Evolutionary conservation across 2,329 filamentous ascomycete genomes (phyloP).

Genomic region (Zymoseptoria crescenta): DNA sequence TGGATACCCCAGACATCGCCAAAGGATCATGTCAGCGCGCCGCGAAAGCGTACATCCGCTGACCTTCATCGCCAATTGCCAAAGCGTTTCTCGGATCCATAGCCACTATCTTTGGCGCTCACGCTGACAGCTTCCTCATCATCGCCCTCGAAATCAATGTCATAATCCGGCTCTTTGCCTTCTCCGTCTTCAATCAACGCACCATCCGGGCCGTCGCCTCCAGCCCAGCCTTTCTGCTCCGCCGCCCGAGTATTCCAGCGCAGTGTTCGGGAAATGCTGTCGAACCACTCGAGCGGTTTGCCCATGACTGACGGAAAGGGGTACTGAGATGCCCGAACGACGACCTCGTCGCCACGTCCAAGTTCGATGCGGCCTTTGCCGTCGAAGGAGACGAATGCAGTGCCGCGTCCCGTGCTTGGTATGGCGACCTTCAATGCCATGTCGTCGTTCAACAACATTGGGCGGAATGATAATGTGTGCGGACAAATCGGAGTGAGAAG

Average conservation of each 20-base stretch:
- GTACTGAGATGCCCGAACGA: constrained; percentile 90
- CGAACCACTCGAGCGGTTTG: constrained; percentile 89
- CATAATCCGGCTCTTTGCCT: constrained; percentile 45
- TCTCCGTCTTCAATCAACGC: constrained; percentile 36
- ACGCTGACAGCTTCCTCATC: constrained; percentile 34
- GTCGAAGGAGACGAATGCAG: constrained; percentile 94
- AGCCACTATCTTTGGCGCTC: constrained; percentile 26
- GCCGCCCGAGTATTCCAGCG: constrained; percentile 93
- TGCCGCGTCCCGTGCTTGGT: constrained; percentile 75
- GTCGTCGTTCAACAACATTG: constrained; percentile 94
- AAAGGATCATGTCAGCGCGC: no score
- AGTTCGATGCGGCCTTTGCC: constrained; percentile 94
- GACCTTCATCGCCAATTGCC: not conserved
- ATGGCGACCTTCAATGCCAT: constrained; percentile 86
- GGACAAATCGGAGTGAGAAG: constrained; percentile 95
- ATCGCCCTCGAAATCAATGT: constrained; percentile 90
- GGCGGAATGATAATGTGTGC: constrained; percentile 91
- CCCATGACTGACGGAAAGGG: constrained; percentile 94
- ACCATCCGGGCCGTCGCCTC: constrained; percentile 25
- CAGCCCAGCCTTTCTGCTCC: constrained; percentile 75
- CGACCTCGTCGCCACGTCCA: constrained; percentile 87
- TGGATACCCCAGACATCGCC: no score
- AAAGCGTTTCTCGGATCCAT: constrained; percentile 15
- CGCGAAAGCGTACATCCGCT: not conserved
- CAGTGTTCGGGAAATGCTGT: constrained; percentile 83